Conservation (phyloP, 202 grass and related monocot genomes). For the Saccharum hybrid region DNA sequence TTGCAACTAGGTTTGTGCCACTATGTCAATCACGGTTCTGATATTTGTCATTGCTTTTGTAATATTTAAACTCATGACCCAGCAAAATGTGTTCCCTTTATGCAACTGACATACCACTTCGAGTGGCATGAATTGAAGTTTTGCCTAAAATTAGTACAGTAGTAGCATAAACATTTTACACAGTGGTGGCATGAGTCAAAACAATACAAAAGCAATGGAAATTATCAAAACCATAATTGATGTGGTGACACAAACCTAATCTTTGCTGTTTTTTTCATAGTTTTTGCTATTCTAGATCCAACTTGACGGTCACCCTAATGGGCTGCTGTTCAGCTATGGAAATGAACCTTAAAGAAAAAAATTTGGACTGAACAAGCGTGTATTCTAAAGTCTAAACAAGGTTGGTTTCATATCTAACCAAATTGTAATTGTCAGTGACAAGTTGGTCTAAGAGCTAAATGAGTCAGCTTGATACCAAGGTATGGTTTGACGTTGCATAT, state of each 20-base stretch:
- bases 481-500: neutral
- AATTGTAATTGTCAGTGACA: conserved; percentile 1
- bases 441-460: neutral
- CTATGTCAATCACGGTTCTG: neutral
- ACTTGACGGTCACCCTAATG: neutral
- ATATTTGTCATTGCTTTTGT: neutral
- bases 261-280: neutral
- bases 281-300: conserved; percentile 1
- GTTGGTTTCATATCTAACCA: neutral
- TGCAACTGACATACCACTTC: neutral
- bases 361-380: neutral
- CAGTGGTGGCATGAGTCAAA: neutral
- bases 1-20: neutral
- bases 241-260: neutral
- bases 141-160: neutral
- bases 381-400: conserved; percentile 2
- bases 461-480: neutral
- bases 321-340: neutral
- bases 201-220: neutral
- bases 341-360: conserved; percentile 24
- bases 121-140: neutral
- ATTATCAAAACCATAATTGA: neutral
- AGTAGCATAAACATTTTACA: neutral
- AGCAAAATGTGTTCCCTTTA: neutral
- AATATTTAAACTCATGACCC: neutral